phyloP scores from a whole-genome alignment of 495 filamentous ascomycete species.

The Talaromyces trachyspermus region DNA sequence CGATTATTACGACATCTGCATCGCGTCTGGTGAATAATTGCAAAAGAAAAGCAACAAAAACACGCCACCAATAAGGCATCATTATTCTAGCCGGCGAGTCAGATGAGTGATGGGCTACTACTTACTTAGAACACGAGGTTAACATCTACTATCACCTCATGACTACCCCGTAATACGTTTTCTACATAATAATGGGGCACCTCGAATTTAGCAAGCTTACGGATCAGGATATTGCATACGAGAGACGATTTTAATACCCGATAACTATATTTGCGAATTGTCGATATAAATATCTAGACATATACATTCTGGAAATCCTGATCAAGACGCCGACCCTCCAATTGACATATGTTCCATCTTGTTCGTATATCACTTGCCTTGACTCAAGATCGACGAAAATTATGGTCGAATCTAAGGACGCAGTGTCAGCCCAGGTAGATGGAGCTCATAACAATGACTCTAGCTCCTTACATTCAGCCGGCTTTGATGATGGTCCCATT shows the following conservation, averaged over 20 bases:
- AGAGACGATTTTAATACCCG: not conserved
- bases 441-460: conserved; percentile 5
- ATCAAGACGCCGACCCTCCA: not conserved
- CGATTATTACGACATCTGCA: not conserved
- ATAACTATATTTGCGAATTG: no score
- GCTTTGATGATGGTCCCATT: conserved; percentile 4
- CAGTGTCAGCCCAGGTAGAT: not conserved
- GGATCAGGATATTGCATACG: no score
- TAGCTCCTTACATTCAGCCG: conserved; percentile 5
- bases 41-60: not conserved
- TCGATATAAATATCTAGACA: no score
- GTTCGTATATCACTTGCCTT: not conserved
- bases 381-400: not conserved
- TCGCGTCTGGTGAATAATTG: conserved; percentile 1
- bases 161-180: not conserved
- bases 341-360: not conserved
- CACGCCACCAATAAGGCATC: not conserved
- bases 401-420: conserved; percentile 4
- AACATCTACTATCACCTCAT: not conserved
- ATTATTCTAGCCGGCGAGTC: not conserved
- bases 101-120: not conserved
- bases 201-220: not conserved
- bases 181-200: no score
- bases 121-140: not conserved
- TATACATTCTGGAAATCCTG: not conserved